Conservation (phyloP, 257 asterid species). For the Coffea eugenioides region DNA sequence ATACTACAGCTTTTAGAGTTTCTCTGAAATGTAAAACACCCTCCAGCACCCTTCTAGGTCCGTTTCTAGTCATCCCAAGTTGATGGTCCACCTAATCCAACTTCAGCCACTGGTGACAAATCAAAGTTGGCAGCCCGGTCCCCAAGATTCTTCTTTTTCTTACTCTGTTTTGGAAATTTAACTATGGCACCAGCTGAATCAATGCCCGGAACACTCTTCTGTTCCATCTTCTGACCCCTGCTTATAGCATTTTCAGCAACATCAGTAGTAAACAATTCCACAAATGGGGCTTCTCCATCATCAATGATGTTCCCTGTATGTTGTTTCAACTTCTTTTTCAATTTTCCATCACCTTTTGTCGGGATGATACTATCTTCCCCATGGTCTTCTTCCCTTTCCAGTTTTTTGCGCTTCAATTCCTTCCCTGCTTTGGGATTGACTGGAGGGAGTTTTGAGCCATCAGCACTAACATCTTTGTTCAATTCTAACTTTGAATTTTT, state of each 20-base stretch:
- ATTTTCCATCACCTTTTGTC: slow-evolving; percentile 30
- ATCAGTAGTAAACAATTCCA: slow-evolving; percentile 41
- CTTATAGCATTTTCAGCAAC: slow-evolving; percentile 17
- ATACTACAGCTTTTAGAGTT: not conserved
- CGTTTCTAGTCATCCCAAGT: slow-evolving; percentile 53
- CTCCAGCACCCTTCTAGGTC: not conserved
- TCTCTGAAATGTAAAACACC: not conserved
- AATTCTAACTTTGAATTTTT: slow-evolving; percentile 24
- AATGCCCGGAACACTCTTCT: slow-evolving; percentile 15
- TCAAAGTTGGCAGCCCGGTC: slow-evolving; percentile 38
- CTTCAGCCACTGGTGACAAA: slow-evolving; percentile 39
- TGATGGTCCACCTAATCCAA: slow-evolving; percentile 83
- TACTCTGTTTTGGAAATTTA: slow-evolving; percentile 34
- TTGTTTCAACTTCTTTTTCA: slow-evolving; percentile 32
- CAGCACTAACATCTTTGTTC: slow-evolving; percentile 23
- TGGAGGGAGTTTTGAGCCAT: slow-evolving; percentile 12
- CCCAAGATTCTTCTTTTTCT: slow-evolving; percentile 34
- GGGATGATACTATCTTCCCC: slow-evolving; percentile 17
- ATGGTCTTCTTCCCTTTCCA: slow-evolving; percentile 26
- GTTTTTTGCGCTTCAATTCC: slow-evolving; percentile 43
- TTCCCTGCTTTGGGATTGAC: slow-evolving; percentile 23
- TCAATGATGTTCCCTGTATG: slow-evolving; percentile 40
- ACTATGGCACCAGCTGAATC: slow-evolving; percentile 42
- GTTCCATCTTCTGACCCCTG: slow-evolving; percentile 19
- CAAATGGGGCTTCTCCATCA: slow-evolving; percentile 59